phyloP scores from a whole-genome alignment of 2,329 filamentous ascomycete genomes.

The Plectosphaerella cucumerina region DNA sequence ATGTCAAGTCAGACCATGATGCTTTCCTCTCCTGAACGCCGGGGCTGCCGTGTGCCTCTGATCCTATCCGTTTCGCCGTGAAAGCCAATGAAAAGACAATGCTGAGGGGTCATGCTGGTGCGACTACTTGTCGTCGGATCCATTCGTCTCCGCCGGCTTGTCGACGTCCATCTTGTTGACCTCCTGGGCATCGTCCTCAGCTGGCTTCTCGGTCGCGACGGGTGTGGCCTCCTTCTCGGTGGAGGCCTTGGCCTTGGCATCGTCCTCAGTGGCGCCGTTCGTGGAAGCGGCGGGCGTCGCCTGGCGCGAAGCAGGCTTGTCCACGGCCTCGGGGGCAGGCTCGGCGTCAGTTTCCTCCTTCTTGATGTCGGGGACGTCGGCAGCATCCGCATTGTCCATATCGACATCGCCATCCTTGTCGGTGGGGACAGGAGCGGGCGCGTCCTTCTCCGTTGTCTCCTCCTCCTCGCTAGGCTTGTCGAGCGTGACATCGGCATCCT shows the following conservation, averaged over 20 bases:
- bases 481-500: constrained; percentile 17
- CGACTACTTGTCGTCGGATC: constrained; percentile 11
- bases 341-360: constrained; percentile 32
- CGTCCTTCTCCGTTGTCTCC: constrained; percentile 5
- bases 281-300: constrained; percentile 1
- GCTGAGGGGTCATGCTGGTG: no score
- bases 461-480: constrained; percentile 21
- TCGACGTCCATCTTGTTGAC: constrained; percentile 17
- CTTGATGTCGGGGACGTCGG: constrained; percentile 30
- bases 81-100: no score
- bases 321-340: constrained; percentile 21
- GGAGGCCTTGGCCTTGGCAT: neutral
- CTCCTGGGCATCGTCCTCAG: constrained; percentile 9
- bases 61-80: no score
- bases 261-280: constrained; percentile 16
- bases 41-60: no score
- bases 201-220: constrained; percentile 11
- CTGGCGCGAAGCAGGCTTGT: constrained; percentile 13
- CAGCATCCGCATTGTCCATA: constrained; percentile 36
- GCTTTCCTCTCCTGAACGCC: no score
- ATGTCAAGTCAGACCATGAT: no score
- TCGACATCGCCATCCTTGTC: constrained; percentile 43
- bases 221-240: constrained; percentile 1
- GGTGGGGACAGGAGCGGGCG: constrained; percentile 3
- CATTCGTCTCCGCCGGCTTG: constrained; percentile 9